Evolutionary conservation across 202 grass and related monocot genomes (phyloP), one percentile per base, ranked within the genome.

Genomic region (Thinopyrum obtusiflorum): DNA sequence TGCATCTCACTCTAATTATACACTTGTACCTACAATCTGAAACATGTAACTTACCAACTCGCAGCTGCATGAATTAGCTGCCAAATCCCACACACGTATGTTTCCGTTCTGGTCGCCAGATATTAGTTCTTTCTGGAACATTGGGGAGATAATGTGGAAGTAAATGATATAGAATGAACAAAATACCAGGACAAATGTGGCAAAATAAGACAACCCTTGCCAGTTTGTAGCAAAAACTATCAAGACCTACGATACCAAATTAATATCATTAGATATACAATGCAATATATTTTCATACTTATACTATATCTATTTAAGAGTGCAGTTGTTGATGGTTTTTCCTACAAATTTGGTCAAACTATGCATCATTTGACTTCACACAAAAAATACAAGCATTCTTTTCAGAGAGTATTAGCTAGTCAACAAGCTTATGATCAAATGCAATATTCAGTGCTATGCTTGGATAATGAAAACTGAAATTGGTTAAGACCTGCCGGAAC

Each of bases 71-170:
- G 97, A 96, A 79, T 99, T 99, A 68, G 93, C 97, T 47, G 90
- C 90, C 57, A 99, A 92, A 89, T 99, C 97, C 93, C 97, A 99
- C 23, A 96, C 97, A 47, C 97, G 89, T 85, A 99, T 96, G 86
- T 96, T 96, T 84, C 93, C 97, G 78, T 99, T 99, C 87, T 96
- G 97, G 79, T 99, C 97, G 44, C 91, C 97, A 76, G 92, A 99
- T 94, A 99, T 96, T 77, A 99, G 83, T 89, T 99, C 93, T 78
- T 96, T 99, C 97, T 94, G 93, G 77, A 92, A 88, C 17, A 83
- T 46, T 31, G 40, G 64, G 36, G 10, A 84, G 47, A 71, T 40
- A 78, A 61, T 33, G 21, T 89, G 29, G 18, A 59, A 81, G 2
- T 29, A 76, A 83, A 72, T 71, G 14, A 53, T 4, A 24, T 23